These are phyloP conservation scores for Coprinopsis marcescibilis DNA, from an alignment of 768 basidiomycete species.

Conservation along the genomic window DNA sequence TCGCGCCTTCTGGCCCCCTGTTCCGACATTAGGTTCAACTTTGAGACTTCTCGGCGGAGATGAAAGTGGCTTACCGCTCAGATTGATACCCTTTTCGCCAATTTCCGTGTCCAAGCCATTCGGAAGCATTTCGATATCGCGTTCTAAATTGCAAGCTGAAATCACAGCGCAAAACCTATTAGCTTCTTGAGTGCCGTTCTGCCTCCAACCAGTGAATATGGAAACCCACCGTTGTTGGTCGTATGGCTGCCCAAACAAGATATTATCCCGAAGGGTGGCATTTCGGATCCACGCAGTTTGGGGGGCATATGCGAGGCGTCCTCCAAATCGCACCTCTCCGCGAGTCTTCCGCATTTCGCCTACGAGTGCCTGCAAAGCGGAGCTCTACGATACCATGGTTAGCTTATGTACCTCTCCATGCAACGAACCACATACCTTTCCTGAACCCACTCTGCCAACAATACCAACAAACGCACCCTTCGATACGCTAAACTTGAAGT, in stretches of 20 bases:
- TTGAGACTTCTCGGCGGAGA: background rate
- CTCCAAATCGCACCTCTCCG: slow-evolving; percentile 38
- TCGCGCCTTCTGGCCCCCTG: slow-evolving; percentile 42
- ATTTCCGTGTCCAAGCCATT: slow-evolving; percentile 66
- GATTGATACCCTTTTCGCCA: slow-evolving; percentile 72
- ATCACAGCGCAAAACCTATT: slow-evolving; percentile 49
- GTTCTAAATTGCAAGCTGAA: slow-evolving; percentile 59
- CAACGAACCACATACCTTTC: slow-evolving; percentile 42
- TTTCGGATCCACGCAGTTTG: slow-evolving; percentile 63
- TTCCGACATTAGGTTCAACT: background rate
- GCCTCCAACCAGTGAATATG: background rate
- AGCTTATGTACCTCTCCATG: background rate
- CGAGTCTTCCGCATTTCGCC: slow-evolving; percentile 62
- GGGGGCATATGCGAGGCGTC: slow-evolving; percentile 52
- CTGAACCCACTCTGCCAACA: slow-evolving; percentile 71
- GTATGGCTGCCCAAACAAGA: slow-evolving; percentile 63
- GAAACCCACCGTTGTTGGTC: slow-evolving; percentile 45
- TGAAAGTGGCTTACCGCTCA: slow-evolving; percentile 38
- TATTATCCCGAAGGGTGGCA: slow-evolving; percentile 67
- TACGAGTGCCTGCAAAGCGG: slow-evolving; percentile 48
- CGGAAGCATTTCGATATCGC: slow-evolving; percentile 67
- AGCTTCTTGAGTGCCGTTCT: background rate
- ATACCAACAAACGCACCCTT: slow-evolving; percentile 63
- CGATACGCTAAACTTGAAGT: slow-evolving; percentile 40
- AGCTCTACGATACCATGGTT: slow-evolving; percentile 34